phyloP scores from a whole-genome alignment of 148 eudicot species.

The Rhododendron ferrugineum region DNA sequence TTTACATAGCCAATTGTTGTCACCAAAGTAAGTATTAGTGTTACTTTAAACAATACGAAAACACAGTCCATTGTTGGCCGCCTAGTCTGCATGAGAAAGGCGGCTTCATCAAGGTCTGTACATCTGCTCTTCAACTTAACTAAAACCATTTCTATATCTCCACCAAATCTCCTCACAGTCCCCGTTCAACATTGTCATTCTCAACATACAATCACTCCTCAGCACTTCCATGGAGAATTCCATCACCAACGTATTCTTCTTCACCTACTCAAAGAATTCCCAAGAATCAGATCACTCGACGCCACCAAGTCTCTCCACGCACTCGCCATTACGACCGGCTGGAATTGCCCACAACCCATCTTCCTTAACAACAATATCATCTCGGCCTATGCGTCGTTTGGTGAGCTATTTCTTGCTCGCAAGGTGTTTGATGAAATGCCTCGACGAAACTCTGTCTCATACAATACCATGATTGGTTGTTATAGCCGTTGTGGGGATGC shows the following conservation, averaged over 20 bases:
- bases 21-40: no score
- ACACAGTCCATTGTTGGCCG: neutral
- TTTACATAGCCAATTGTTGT: no score
- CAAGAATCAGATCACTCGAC: constrained; percentile 30
- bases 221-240: constrained; percentile 16
- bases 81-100: constrained; percentile 17
- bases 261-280: constrained; percentile 29
- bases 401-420: constrained; percentile 33
- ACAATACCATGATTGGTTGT: constrained; percentile 49
- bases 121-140: neutral
- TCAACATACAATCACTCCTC: neutral
- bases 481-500: constrained; percentile 33
- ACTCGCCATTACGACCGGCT: constrained; percentile 37
- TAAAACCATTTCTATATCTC: neutral
- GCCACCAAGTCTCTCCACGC: constrained; percentile 49
- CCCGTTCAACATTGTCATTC: neutral
- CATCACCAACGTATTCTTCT: constrained; percentile 24
- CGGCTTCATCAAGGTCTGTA: neutral
- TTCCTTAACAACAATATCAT: constrained; percentile 51
- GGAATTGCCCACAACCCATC: constrained; percentile 39
- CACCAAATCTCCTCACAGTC: constrained; percentile 9
- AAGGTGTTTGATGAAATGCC: constrained; percentile 68
- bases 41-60: neutral
- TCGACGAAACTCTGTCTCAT: constrained; percentile 47
- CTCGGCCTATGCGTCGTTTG: constrained; percentile 24